A percentile compares a stretch with the other conserved stretches of the same genome.
phyloP scores from a whole-genome alignment of 2,329 filamentous ascomycete genomes.

The Colletotrichum paranaense region DNA sequence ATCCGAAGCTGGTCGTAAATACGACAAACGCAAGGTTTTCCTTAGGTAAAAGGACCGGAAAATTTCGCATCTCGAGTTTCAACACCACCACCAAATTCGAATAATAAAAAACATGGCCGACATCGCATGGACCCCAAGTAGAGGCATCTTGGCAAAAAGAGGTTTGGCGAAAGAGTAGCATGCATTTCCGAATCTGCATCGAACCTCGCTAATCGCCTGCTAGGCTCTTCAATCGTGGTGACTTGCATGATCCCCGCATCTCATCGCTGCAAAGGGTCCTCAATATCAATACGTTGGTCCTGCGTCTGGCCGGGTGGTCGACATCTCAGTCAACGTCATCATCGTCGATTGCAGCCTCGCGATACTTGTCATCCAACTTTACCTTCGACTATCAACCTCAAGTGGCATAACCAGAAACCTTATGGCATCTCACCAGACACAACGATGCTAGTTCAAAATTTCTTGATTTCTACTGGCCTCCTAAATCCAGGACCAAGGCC shows the following conservation, averaged over 20 bases:
- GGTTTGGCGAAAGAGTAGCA: not conserved
- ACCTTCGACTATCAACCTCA: no score
- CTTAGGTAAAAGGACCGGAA: not conserved
- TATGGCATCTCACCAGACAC: not conserved
- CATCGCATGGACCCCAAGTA: not conserved
- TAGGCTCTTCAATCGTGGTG: not conserved
- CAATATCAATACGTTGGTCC: not conserved
- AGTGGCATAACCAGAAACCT: no score
- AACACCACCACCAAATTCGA: not conserved
- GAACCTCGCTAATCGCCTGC: not conserved
- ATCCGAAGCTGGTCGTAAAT: no score
- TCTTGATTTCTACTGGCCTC: conserved; percentile 7
- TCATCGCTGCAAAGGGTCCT: not conserved
- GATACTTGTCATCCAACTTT: no score
- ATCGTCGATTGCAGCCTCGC: no score
- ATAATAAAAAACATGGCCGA: not conserved
- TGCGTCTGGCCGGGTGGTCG: not conserved
- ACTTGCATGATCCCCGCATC: not conserved
- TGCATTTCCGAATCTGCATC: not conserved
- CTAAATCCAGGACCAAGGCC: not conserved
- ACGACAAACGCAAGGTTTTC: no score
- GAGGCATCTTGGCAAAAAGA: not conserved
- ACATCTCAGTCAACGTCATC: not conserved
- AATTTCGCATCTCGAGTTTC: not conserved
- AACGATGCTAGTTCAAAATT: not conserved